Conservation (phyloP, 2,329 filamentous ascomycete species). For the Huntiella decipiens region DNA sequence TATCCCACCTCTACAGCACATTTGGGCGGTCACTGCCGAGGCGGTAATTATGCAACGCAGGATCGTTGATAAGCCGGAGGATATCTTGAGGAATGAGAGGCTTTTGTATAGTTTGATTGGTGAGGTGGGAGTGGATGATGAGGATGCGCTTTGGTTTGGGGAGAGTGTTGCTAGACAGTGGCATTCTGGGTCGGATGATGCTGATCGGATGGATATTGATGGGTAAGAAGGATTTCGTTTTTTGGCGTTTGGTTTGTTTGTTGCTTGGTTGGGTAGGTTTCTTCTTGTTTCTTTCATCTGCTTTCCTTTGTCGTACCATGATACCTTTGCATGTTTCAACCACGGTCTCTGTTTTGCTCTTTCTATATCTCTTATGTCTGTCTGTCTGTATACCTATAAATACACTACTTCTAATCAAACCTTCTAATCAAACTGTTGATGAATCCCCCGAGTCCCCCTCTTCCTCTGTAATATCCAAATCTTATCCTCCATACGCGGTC, state of each 20-base stretch:
- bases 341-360: neutral
- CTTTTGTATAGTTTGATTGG: slow-evolving; percentile 46
- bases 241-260: neutral
- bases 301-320: neutral
- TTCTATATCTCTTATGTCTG: neutral
- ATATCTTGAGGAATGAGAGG: slow-evolving; percentile 44
- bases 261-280: neutral
- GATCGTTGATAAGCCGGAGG: slow-evolving; percentile 36
- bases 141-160: slow-evolving; percentile 46
- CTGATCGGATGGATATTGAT: slow-evolving; percentile 26
- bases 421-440: neutral
- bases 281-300: neutral
- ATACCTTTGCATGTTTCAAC: slow-evolving; percentile 1
- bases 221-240: neutral
- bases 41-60: slow-evolving; percentile 39
- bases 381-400: neutral
- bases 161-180: slow-evolving; percentile 32
- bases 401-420: neutral
- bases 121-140: slow-evolving; percentile 37
- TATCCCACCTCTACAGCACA: slow-evolving; percentile 36
- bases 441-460: slow-evolving; percentile 6
- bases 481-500: slow-evolving; percentile 38
- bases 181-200: slow-evolving; percentile 26
- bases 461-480: slow-evolving; percentile 17
- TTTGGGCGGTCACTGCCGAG: slow-evolving; percentile 46